These are phyloP conservation scores for Xylogone sp. DNA, from an alignment of 2,329 filamentous ascomycete species.

Conservation along the genomic window DNA sequence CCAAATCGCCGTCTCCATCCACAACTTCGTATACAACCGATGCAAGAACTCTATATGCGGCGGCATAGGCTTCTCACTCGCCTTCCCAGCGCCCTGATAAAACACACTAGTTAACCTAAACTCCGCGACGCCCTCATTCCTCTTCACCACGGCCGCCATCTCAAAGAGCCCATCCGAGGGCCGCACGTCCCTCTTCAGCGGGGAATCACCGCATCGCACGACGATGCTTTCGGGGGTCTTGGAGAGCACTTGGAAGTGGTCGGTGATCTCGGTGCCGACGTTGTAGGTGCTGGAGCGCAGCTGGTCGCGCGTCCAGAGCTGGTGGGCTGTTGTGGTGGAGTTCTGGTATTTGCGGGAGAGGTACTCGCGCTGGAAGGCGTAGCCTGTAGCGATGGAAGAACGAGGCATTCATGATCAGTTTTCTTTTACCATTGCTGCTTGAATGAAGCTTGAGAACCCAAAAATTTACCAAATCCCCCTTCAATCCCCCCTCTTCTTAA, in stretches of 20 bases:
- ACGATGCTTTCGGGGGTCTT: constrained; percentile 58
- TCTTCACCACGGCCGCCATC: constrained; percentile 58
- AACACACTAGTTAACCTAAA: constrained; percentile 57
- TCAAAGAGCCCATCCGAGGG: constrained; percentile 64
- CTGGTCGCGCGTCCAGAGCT: constrained; percentile 58
- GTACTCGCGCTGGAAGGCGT: constrained; percentile 53
- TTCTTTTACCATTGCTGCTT: too few species aligned
- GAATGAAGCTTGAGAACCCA: too few species aligned
- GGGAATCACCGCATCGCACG: constrained; percentile 63
- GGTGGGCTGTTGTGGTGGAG: constrained; percentile 48
- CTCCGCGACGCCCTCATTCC: constrained; percentile 58
- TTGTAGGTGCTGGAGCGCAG: constrained; percentile 55
- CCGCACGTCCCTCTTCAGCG: constrained; percentile 51
- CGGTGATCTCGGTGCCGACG: constrained; percentile 59
- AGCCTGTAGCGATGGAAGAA: too few species aligned
- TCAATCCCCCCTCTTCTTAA: background rate
- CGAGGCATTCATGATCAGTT: too few species aligned
- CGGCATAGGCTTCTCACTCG: constrained; percentile 39
- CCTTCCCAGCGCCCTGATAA: constrained; percentile 49
- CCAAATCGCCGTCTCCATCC: constrained; percentile 48
- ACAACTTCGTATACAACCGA: constrained; percentile 51
- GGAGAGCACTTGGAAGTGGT: constrained; percentile 69
- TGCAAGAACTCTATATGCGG: constrained; percentile 45
- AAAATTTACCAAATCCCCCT: too few species aligned
- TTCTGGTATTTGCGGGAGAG: constrained; percentile 55